Conservation (phyloP, 2,329 filamentous ascomycete genomes). For the Alternaria arbusti region DNA sequence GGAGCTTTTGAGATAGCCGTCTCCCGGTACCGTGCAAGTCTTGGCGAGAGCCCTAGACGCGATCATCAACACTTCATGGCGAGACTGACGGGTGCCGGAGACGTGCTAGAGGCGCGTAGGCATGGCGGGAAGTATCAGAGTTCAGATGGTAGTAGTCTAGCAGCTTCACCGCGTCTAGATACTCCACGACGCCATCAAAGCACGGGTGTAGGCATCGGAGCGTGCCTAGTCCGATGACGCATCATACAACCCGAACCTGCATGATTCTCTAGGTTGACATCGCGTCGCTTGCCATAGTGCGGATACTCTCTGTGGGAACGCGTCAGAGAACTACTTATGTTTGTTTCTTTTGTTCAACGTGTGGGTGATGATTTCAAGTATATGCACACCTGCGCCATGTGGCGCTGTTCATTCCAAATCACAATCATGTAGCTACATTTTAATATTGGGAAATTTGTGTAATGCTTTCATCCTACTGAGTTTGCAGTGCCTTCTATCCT, state of each 20-base stretch:
- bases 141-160: neutral
- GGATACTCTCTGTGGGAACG: neutral
- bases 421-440: neutral
- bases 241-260: neutral
- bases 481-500: neutral
- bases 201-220: constrained; percentile 1
- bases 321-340: neutral
- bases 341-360: neutral
- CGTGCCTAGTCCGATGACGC: constrained; percentile 1
- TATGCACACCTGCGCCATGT: neutral
- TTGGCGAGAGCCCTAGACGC: constrained; percentile 6
- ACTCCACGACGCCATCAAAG: neutral
- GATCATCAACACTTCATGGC: constrained; percentile 7
- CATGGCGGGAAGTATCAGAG: neutral
- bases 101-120: neutral
- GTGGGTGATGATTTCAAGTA: neutral
- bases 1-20: constrained; percentile 12
- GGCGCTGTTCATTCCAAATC: neutral
- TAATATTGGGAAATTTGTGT: neutral
- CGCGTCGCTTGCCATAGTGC: neutral
- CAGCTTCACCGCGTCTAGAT: neutral
- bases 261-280: neutral
- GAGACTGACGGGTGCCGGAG: neutral
- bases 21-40: constrained; percentile 9
- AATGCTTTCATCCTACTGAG: neutral